Conservation (phyloP, 768 basidiomycete genomes). For the Lactarius sp. region DNA sequence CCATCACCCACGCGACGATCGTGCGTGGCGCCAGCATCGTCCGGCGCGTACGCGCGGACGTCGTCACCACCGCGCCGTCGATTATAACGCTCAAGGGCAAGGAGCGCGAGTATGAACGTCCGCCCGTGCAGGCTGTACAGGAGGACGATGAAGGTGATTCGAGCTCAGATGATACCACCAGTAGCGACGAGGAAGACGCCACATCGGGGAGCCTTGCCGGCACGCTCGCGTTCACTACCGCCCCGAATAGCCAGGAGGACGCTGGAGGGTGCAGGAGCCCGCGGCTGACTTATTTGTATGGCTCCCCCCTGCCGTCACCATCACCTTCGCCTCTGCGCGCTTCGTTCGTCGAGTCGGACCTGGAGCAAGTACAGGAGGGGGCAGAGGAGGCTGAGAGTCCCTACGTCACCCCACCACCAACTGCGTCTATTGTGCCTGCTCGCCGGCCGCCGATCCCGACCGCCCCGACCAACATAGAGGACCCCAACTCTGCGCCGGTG, state of each 20-base stretch:
- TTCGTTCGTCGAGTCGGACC: slow-evolving; percentile 9
- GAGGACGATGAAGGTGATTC: slow-evolving; percentile 16
- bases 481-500: not conserved
- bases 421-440: not conserved
- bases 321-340: slow-evolving; percentile 17
- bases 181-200: slow-evolving; percentile 2
- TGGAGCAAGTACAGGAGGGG: not conserved
- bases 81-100: slow-evolving; percentile 8
- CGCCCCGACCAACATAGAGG: not conserved
- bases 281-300: not conserved
- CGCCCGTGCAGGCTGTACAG: not conserved
- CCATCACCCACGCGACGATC: slow-evolving; percentile 25
- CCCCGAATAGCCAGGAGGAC: slow-evolving; percentile 23
- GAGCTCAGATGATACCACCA: slow-evolving; percentile 8
- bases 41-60: slow-evolving; percentile 23
- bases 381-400: not conserved
- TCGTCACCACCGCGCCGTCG: slow-evolving; percentile 8
- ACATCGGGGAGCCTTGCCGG: slow-evolving; percentile 10
- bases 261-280: slow-evolving; percentile 16
- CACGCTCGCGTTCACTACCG: slow-evolving; percentile 21
- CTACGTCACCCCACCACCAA: slow-evolving; percentile 8
- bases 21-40: slow-evolving; percentile 25
- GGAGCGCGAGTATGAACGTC: not conserved
- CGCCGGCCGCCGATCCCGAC: slow-evolving; percentile 3
- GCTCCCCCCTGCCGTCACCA: slow-evolving; percentile 8